Base-by-base conservation (phyloP, 1,284 basidiomycete genomes). In the Leccinum griseonigrum region DNA sequence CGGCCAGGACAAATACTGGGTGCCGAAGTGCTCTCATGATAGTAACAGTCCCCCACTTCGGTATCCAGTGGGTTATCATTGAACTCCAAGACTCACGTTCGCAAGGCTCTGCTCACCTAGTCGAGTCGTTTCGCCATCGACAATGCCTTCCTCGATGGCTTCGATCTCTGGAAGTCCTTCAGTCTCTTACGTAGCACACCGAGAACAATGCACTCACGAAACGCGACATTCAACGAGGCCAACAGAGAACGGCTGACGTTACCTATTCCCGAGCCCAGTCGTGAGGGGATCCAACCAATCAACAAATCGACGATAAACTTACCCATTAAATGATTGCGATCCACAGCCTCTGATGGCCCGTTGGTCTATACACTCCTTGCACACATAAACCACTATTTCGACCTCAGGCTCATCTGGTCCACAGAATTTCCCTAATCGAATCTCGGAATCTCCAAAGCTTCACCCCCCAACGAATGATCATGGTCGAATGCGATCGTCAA, bases 371-470 rank as follows among this genome's bases (percentile, higher is more conserved):
- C 3, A 77, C 68, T 83, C 82, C 56, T 48, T 48, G 46, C 22
- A 26, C 71, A 63, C 82, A 78, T 56, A 79, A 64, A 8, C 79
- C 79, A 81, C 69, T 0, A 70, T 73, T 38, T 74, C 74, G 57
- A 80, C 70, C 53, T 71, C n/a, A n/a, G n/a, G n/a, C n/a, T n/a
- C n/a, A n/a, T 71, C 22, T 74, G 64, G n/a, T 73, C 77, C 18
- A 78, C 74, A 9, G 74, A 26, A 81, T 67, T 11, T 73, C 68
- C 34, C 69, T 61, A 43, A 82, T 69, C 3, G 75, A 76, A 40
- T 57, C 56, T 22, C 59, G 67, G 16, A 70, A 53, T 72, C 65
- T 10, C 66, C 66, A 53, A 64, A 76, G 3, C 69, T 76, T 63
- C 4, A 51, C 3, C 26, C 3, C 13, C 16, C 22, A 43, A 36